Conservation (phyloP, 1,139 yeast genomes). For the Lodderomyces metapsilosis region DNA sequence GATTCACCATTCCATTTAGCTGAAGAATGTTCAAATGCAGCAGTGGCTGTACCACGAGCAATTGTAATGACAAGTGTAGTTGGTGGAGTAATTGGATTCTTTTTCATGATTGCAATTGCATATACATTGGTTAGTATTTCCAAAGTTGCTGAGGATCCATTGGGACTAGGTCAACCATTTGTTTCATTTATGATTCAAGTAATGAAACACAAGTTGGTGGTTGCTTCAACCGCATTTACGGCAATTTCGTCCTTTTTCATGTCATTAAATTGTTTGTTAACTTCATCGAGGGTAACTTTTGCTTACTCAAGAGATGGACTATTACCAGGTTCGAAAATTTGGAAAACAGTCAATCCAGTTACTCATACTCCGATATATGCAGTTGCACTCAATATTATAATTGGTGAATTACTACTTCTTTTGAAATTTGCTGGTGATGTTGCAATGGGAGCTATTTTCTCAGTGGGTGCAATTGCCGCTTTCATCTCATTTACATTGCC, state of each 20-base stretch:
- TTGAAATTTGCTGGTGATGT: conserved; percentile 66
- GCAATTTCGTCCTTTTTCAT: conserved; percentile 59
- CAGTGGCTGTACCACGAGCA: conserved; percentile 64
- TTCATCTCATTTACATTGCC: conserved; percentile 73
- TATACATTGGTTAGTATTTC: conserved; percentile 58
- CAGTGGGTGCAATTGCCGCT: conserved; percentile 75
- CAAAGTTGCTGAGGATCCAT: conserved; percentile 47
- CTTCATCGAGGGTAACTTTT: conserved; percentile 67
- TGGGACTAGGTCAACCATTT: conserved; percentile 66
- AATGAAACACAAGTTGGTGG: conserved; percentile 42
- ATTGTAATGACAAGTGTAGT: conserved; percentile 59
- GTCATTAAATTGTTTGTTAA: conserved; percentile 71
- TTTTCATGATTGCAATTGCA: conserved; percentile 63
- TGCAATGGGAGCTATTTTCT: conserved; percentile 73
- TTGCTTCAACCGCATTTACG: conserved; percentile 58
- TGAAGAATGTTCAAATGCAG: conserved; percentile 69
- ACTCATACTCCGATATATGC: conserved; percentile 73
- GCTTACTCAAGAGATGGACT: conserved; percentile 72
- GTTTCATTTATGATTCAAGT: conserved; percentile 58
- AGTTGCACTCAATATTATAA: conserved; percentile 58
- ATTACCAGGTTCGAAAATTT: conserved; percentile 56
- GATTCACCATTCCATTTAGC: conserved; percentile 74
- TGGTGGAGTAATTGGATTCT: conserved; percentile 64
- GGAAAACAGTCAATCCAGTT: conserved; percentile 49
- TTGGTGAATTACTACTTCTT: conserved; percentile 58